Evolutionary conservation across 1,139 yeast species (phyloP).

Genomic region (Hyphopichia burtonii): DNA sequence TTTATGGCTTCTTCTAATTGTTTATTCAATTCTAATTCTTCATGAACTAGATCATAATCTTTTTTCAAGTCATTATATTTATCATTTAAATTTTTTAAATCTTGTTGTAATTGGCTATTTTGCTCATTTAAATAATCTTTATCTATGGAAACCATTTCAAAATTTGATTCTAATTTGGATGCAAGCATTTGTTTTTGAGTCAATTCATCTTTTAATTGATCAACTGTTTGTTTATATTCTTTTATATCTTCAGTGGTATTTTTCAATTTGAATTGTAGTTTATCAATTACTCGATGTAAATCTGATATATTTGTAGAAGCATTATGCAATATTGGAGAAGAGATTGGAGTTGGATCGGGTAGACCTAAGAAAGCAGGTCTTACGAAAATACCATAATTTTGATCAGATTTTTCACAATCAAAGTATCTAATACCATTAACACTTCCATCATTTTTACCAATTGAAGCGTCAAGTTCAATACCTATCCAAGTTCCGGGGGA

Average conservation of each 20-base stretch:
- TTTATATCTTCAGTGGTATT: conserved; percentile 28
- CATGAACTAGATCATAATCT: conserved; percentile 43
- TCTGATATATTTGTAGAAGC: conserved; percentile 3
- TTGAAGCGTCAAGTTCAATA: conserved; percentile 58
- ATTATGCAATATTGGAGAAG: background rate
- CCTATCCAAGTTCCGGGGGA: conserved; percentile 80
- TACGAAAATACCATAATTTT: conserved; percentile 61
- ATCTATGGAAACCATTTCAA: conserved; percentile 57
- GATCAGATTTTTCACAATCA: conserved; percentile 35
- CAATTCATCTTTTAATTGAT: conserved; percentile 17
- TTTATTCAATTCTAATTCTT: conserved; percentile 45
- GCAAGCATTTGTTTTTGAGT: conserved; percentile 3
- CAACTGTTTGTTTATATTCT: conserved; percentile 18
- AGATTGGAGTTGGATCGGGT: conserved; percentile 1
- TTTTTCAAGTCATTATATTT: conserved; percentile 37
- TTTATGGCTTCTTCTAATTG: conserved; percentile 39
- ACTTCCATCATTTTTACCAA: conserved; percentile 80
- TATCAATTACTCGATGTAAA: conserved; percentile 25
- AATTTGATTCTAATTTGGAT: conserved; percentile 31
- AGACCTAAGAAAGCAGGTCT: conserved; percentile 28
- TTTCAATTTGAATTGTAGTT: conserved; percentile 42
- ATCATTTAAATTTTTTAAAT: conserved; percentile 26
- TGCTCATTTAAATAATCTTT: conserved; percentile 49
- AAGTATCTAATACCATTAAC: conserved; percentile 68
- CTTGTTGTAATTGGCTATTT: conserved; percentile 31